A percentile compares a stretch with the other conserved stretches of the same genome.
These are phyloP conservation scores for Macaranga tanarius DNA, from an alignment of 441 rosid species.

Conservation along the genomic window DNA sequence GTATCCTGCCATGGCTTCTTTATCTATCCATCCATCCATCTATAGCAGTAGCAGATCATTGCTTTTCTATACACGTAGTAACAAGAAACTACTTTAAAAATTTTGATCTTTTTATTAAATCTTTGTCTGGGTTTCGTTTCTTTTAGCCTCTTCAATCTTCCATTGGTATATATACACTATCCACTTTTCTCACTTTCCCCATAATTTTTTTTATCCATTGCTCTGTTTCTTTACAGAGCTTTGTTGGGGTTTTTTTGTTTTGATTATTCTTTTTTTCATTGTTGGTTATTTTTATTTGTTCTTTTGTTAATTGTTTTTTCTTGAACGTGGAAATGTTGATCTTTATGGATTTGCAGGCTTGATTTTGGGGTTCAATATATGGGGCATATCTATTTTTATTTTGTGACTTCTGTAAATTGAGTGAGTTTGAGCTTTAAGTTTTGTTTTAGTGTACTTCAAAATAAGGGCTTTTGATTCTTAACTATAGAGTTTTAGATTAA, in stretches of 20 bases:
- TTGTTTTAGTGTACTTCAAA: slow-evolving; percentile 5
- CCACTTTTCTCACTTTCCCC: slow-evolving; percentile 19
- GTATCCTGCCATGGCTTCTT: slow-evolving; percentile 34
- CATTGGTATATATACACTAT: slow-evolving; percentile 20
- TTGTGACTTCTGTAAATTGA: slow-evolving; percentile 21
- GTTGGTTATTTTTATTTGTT: background rate
- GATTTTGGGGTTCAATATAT: slow-evolving; percentile 29
- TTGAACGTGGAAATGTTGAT: slow-evolving; percentile 33
- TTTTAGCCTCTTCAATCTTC: slow-evolving; percentile 29
- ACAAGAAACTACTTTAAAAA: background rate
- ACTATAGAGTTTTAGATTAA: slow-evolving; percentile 7
- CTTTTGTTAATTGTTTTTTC: slow-evolving; percentile 7
- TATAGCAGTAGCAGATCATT: slow-evolving; percentile 7
- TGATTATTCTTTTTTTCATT: slow-evolving; percentile 4
- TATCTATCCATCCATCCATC: slow-evolving; percentile 15
- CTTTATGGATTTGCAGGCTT: slow-evolving; percentile 39
- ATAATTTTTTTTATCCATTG: slow-evolving; percentile 6
- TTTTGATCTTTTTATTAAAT: slow-evolving; percentile 13
- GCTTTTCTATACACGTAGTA: slow-evolving; percentile 19
- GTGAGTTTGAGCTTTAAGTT: background rate
- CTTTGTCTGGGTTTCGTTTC: slow-evolving; percentile 27
- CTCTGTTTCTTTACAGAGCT: slow-evolving; percentile 13
- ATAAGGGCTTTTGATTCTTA: slow-evolving; percentile 21
- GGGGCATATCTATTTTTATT: slow-evolving; percentile 17
- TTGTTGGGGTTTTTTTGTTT: slow-evolving; percentile 15